These are phyloP conservation scores for Xylaria acuta DNA, from an alignment of 495 filamentous ascomycete genomes.

Conservation along the genomic window DNA sequence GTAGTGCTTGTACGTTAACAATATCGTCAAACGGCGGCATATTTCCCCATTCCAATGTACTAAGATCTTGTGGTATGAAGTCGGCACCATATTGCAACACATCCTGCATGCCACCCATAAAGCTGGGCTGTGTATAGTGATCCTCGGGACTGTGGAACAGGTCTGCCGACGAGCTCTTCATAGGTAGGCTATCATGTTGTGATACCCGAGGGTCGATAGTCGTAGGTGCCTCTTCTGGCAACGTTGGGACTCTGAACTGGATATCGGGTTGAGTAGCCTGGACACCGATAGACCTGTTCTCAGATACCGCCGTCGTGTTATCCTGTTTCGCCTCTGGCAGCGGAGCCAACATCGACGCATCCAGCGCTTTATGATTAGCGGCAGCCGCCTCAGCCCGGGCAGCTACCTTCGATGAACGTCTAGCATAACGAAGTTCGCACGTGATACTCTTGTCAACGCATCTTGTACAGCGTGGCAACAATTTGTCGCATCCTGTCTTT, in stretches of 20 bases:
- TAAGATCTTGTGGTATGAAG: slow-evolving; percentile 34
- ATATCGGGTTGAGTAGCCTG: slow-evolving; percentile 33
- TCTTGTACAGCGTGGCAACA: slow-evolving; percentile 62
- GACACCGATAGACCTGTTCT: slow-evolving; percentile 50
- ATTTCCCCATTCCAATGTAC: neutral
- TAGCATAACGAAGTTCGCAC: slow-evolving; percentile 62
- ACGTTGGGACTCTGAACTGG: slow-evolving; percentile 32
- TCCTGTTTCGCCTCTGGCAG: neutral
- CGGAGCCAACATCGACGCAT: neutral
- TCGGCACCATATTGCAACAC: slow-evolving; percentile 40
- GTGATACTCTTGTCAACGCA: slow-evolving; percentile 63
- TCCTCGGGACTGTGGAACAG: slow-evolving; percentile 40
- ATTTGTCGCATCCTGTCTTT: slow-evolving; percentile 73
- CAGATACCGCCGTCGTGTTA: slow-evolving; percentile 17
- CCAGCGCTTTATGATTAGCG: neutral
- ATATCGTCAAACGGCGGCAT: too few species aligned
- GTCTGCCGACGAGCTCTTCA: slow-evolving; percentile 42
- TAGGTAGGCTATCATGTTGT: slow-evolving; percentile 34
- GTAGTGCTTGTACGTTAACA: neutral
- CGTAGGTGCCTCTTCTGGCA: slow-evolving; percentile 34
- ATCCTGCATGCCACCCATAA: slow-evolving; percentile 46
- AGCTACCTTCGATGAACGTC: slow-evolving; percentile 59
- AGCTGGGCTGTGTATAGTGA: slow-evolving; percentile 45
- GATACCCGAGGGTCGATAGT: slow-evolving; percentile 38
- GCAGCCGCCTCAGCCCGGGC: slow-evolving; percentile 44